Conservation (phyloP, 2,329 filamentous ascomycete genomes). For the Fusarium agapanthi region DNA sequence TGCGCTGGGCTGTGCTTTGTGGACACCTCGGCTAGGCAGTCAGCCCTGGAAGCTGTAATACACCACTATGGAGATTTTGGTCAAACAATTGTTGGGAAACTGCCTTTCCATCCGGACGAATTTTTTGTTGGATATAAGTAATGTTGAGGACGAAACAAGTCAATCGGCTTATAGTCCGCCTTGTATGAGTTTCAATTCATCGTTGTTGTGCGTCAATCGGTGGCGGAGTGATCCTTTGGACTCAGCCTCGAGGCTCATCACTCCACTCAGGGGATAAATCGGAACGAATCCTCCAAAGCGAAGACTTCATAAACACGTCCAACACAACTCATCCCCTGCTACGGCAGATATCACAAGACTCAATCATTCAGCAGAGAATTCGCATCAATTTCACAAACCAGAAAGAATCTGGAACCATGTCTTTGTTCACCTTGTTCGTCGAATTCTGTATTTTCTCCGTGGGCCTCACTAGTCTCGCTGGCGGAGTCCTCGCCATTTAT, state of each 20-base stretch:
- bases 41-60: background rate
- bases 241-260: background rate
- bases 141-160: accelerated
- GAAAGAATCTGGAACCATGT: background rate
- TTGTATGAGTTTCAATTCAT: accelerated
- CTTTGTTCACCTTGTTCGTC: background rate
- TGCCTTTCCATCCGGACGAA: accelerated
- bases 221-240: background rate
- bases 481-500: background rate
- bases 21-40: background rate
- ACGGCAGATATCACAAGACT: accelerated
- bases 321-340: background rate
- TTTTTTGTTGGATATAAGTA: accelerated
- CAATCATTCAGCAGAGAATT: accelerated
- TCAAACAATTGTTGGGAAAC: too few species aligned
- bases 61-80: background rate
- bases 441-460: background rate
- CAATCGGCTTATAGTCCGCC: accelerated
- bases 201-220: background rate
- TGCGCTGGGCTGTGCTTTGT: too few species aligned
- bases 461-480: background rate
- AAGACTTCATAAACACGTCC: background rate
- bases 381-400: background rate
- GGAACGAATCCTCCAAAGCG: background rate
- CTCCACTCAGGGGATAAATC: background rate